A percentile compares a stretch with the other conserved stretches of the same genome.
These are phyloP conservation scores for Acanthamoeba royreba DNA, from an alignment of 208 protist genomes.

Conservation along the genomic window DNA sequence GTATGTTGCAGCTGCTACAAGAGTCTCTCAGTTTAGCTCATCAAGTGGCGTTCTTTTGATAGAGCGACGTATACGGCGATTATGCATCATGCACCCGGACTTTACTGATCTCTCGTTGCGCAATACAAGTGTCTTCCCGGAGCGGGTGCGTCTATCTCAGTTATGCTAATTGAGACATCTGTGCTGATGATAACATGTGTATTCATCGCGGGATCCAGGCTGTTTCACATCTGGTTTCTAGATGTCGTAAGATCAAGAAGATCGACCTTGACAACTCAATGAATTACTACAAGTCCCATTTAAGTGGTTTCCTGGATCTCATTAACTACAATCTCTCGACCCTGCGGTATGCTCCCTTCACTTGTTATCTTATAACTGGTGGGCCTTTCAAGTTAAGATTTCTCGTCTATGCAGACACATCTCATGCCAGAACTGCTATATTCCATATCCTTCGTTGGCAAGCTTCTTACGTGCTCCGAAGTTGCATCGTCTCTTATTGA, in stretches of 20 bases:
- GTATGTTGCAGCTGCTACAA: background rate
- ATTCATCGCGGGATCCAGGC: background rate
- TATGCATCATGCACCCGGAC: background rate
- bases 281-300: background rate
- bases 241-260: background rate
- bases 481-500: background rate
- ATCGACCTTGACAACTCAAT: background rate
- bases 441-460: background rate
- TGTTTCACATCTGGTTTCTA: background rate
- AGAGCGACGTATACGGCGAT: background rate
- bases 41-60: background rate
- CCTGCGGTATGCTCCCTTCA: background rate
- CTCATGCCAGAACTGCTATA: background rate
- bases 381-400: background rate
- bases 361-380: background rate
- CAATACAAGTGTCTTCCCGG: background rate
- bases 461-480: background rate
- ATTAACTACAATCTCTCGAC: background rate
- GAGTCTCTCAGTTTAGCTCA: background rate
- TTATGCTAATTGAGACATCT: too few species aligned
- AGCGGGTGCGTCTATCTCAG: background rate
- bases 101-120: background rate
- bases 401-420: too few species aligned
- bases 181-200: too few species aligned
- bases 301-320: background rate